phyloP scores from a whole-genome alignment of 2,329 filamentous ascomycete genomes.

The Cladosporium cucumerinum region DNA sequence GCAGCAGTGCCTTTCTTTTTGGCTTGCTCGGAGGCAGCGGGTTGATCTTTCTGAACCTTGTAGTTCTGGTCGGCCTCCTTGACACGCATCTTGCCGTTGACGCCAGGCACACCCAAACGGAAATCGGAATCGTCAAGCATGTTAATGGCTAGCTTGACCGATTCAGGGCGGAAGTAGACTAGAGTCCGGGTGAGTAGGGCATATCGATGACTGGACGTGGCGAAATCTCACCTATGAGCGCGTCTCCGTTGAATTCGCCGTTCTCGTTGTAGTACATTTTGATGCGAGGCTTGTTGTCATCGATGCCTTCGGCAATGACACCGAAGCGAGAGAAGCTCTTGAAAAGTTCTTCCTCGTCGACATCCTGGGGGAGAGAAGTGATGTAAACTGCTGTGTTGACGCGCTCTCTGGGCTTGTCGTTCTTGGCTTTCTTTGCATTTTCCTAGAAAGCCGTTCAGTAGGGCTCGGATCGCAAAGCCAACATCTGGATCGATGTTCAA shows the following conservation, averaged over 20 bases:
- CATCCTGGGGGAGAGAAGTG: conserved; percentile 78
- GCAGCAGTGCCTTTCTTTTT: conserved; percentile 43
- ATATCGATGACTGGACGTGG: not conserved
- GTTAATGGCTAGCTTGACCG: conserved; percentile 80
- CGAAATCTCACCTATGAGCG: conserved; percentile 56
- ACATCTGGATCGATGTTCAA: not conserved
- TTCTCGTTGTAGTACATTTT: conserved; percentile 84
- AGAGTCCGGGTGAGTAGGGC: not conserved
- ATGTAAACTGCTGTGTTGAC: conserved; percentile 85
- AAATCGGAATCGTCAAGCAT: conserved; percentile 81
- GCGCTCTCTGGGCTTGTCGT: conserved; percentile 41
- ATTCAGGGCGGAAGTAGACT: conserved; percentile 92
- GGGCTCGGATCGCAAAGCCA: not conserved
- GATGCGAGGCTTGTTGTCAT: conserved; percentile 80
- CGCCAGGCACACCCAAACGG: conserved; percentile 56
- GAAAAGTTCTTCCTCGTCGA: conserved; percentile 74
- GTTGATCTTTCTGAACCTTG: conserved; percentile 75
- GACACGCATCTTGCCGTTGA: conserved; percentile 68
- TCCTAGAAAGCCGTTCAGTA: not conserved
- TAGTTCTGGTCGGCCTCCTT: conserved; percentile 84
- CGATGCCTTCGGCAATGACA: conserved; percentile 91
- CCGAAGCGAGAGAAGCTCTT: conserved; percentile 84
- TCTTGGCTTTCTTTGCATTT: conserved; percentile 39
- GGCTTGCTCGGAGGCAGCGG: conserved; percentile 23
- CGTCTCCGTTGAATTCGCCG: conserved; percentile 89